Conservation (phyloP, 2,329 filamentous ascomycete species). For the Penicillium janthinellum region DNA sequence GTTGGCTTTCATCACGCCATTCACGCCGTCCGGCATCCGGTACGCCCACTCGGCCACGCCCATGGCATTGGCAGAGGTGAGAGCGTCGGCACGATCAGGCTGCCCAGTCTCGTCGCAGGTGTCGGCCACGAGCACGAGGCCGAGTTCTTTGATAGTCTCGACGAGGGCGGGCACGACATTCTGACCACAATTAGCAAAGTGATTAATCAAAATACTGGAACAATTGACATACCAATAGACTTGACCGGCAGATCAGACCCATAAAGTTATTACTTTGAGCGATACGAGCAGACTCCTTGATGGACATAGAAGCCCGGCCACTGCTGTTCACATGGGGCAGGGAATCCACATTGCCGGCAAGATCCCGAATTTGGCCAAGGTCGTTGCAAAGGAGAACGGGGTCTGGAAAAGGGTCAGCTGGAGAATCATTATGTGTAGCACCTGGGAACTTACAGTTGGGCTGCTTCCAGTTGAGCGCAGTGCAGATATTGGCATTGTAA, state of each 20-base stretch:
- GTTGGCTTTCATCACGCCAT: conserved; percentile 81
- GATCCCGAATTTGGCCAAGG: conserved; percentile 61
- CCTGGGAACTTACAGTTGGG: conserved; percentile 71
- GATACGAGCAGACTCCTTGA: conserved; percentile 92
- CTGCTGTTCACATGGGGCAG: conserved; percentile 57
- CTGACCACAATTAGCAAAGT: conserved; percentile 51
- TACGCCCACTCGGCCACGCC: conserved; percentile 44
- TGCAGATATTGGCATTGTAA: conserved; percentile 87
- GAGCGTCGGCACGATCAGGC: conserved; percentile 25
- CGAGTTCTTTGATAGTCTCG: conserved; percentile 91
- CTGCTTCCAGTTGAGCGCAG: conserved; percentile 97
- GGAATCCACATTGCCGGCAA: conserved; percentile 39
- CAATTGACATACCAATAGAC: conserved; percentile 69
- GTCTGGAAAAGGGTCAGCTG: conserved; percentile 51
- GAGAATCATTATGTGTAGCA: background rate
- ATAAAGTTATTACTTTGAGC: conserved; percentile 97
- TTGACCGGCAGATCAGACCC: conserved; percentile 88
- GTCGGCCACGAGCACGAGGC: conserved; percentile 88
- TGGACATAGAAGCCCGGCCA: conserved; percentile 75
- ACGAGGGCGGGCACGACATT: conserved; percentile 91
- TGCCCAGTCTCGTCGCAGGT: conserved; percentile 63
- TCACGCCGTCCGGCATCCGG: conserved; percentile 75
- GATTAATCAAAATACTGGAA: background rate
- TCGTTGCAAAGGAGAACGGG: conserved; percentile 96
- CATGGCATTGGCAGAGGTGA: conserved; percentile 29